A percentile compares a stretch with the other conserved stretches of the same genome.
These are phyloP conservation scores for Chlorella sp. DNA, from an alignment of 139 green algal genomes.

Conservation along the genomic window DNA sequence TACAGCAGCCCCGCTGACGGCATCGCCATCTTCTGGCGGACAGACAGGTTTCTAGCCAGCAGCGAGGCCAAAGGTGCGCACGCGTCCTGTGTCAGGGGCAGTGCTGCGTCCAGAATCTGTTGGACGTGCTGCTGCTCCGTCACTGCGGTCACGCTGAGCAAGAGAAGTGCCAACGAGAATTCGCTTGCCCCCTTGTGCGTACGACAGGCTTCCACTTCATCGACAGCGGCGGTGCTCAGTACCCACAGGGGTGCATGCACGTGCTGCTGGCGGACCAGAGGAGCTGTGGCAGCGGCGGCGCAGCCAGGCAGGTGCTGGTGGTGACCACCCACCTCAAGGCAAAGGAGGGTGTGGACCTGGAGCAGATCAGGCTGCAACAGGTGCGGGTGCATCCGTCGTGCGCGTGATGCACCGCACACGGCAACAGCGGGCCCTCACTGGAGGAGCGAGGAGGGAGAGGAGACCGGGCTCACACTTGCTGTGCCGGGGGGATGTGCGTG, in stretches of 20 bases:
- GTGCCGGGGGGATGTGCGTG: background rate
- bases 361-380: slow-evolving; percentile 36
- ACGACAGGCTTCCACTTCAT: slow-evolving; percentile 8
- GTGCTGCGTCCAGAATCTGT: too few species aligned
- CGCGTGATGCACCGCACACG: too few species aligned
- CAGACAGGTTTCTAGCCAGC: background rate
- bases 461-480: background rate
- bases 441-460: too few species aligned
- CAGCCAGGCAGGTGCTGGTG: slow-evolving; percentile 27
- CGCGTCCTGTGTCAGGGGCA: too few species aligned
- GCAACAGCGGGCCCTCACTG: too few species aligned
- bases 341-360: slow-evolving; percentile 46
- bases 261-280: slow-evolving; percentile 29
- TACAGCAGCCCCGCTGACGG: slow-evolving; percentile 41
- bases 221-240: slow-evolving; percentile 4
- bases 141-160: too few species aligned
- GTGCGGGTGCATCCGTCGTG: too few species aligned
- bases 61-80: background rate
- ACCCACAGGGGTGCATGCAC: slow-evolving; percentile 39
- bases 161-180: background rate
- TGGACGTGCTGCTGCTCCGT: too few species aligned
- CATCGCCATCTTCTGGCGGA: slow-evolving; percentile 46
- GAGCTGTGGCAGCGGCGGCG: too few species aligned
- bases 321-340: slow-evolving; percentile 66
- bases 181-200: background rate